Conservation (phyloP, 202 grass and related monocot genomes). For the Elaeis oleifera region DNA sequence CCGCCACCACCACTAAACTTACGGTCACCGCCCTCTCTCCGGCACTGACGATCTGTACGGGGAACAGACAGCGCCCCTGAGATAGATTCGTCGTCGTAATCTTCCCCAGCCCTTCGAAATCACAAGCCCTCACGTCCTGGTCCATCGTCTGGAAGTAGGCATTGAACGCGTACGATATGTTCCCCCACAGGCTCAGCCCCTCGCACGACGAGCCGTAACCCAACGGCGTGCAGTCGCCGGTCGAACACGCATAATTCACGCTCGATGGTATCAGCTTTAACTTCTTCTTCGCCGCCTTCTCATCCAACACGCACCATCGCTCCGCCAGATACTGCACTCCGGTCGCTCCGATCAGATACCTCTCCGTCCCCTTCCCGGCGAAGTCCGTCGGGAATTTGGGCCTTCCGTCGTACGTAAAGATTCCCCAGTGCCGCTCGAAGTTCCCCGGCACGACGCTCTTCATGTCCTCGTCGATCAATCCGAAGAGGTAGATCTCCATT, state of each 20-base stretch:
- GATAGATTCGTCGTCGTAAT: slow-evolving; percentile 43
- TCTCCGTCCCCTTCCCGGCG: slow-evolving; percentile 37
- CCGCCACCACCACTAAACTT: not conserved
- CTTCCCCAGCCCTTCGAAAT: slow-evolving; percentile 71
- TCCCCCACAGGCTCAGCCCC: slow-evolving; percentile 48
- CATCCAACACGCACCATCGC: slow-evolving; percentile 73
- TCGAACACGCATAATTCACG: slow-evolving; percentile 71
- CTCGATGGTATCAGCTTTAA: slow-evolving; percentile 39
- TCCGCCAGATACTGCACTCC: slow-evolving; percentile 56
- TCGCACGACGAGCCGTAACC: slow-evolving; percentile 73
- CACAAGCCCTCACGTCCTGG: slow-evolving; percentile 73
- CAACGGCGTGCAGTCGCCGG: slow-evolving; percentile 65
- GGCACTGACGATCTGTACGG: slow-evolving; percentile 62
- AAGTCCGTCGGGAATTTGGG: slow-evolving; percentile 82
- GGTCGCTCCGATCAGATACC: slow-evolving; percentile 37
- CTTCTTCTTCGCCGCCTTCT: slow-evolving; percentile 40
- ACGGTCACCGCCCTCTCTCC: slow-evolving; percentile 16
- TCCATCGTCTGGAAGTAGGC: slow-evolving; percentile 85
- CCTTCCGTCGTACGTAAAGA: slow-evolving; percentile 73
- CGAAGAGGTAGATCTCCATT: slow-evolving; percentile 73
- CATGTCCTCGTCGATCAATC: slow-evolving; percentile 70
- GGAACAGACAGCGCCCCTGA: slow-evolving; percentile 58
- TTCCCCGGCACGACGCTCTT: slow-evolving; percentile 76
- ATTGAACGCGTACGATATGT: slow-evolving; percentile 92
- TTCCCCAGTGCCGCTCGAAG: slow-evolving; percentile 84